These are phyloP conservation scores for Crithidia mellificae DNA, from an alignment of 208 protist species.

Conservation along the genomic window DNA sequence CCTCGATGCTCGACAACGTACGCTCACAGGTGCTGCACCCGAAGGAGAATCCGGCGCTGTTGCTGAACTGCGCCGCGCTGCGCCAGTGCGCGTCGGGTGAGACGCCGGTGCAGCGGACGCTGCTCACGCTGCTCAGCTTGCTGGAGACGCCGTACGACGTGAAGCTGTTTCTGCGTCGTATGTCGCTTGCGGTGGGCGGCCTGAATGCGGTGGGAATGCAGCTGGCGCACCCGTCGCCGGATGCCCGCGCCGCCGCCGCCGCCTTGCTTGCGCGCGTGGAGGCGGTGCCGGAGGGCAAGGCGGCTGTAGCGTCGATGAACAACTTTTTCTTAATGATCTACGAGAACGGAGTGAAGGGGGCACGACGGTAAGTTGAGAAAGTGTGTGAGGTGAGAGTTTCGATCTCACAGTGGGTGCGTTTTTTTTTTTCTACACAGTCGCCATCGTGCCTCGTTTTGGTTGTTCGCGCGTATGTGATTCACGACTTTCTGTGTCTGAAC, in stretches of 20 bases:
- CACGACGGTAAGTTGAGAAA: neutral
- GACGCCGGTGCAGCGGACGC: constrained; percentile 38
- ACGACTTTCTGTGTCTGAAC: no score
- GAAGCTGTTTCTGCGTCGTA: constrained; percentile 67
- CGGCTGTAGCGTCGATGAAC: constrained; percentile 63
- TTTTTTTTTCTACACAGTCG: no score
- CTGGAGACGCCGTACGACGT: constrained; percentile 43
- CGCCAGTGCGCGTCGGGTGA: constrained; percentile 48
- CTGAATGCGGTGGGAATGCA: constrained; percentile 68
- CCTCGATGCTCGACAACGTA: constrained; percentile 44
- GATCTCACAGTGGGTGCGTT: no score
- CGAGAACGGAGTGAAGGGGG: constrained; percentile 34
- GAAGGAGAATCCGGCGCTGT: constrained; percentile 41
- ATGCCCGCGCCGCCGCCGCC: constrained; percentile 39
- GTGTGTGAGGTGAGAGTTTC: neutral
- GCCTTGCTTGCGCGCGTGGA: constrained; percentile 55
- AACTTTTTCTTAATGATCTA: constrained; percentile 72
- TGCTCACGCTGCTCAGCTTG: constrained; percentile 43
- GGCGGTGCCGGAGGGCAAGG: constrained; percentile 47
- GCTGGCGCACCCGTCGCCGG: constrained; percentile 49
- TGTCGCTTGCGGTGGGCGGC: constrained; percentile 61
- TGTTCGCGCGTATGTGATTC: no score
- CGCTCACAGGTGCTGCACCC: constrained; percentile 36
- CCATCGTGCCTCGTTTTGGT: no score
- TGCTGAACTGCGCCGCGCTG: constrained; percentile 50